Conservation (phyloP, 129 eudicot species). For the Saussurea involucrata region DNA sequence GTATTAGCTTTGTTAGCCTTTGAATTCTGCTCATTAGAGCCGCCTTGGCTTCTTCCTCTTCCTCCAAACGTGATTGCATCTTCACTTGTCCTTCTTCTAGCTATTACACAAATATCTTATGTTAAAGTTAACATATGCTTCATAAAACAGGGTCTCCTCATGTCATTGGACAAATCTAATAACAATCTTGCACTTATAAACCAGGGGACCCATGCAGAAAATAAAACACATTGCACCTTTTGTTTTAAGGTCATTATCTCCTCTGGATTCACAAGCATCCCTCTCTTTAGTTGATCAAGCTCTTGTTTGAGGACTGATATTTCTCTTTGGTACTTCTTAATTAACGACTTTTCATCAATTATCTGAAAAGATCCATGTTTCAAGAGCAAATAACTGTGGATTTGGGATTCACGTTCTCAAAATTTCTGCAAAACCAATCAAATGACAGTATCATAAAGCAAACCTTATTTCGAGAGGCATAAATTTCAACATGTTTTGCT, state of each 20-base stretch:
- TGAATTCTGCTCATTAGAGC: constrained; percentile 99
- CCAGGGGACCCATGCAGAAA: background rate
- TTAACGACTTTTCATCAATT: constrained; percentile 94
- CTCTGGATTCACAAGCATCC: constrained; percentile 93
- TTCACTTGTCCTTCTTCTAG: constrained; percentile 98
- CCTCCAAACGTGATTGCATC: constrained; percentile 97
- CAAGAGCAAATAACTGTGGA: constrained; percentile 13
- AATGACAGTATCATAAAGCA: constrained; percentile 13
- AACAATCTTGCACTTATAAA: background rate
- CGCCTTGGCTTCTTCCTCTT: constrained; percentile 99
- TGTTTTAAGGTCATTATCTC: constrained; percentile 85
- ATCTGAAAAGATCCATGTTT: constrained; percentile 55
- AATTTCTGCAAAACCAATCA: constrained; percentile 16
- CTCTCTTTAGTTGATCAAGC: constrained; percentile 84
- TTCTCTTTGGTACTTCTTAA: constrained; percentile 96
- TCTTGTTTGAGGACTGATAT: constrained; percentile 84
- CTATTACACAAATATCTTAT: constrained; percentile 35
- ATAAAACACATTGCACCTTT: constrained; percentile 44
- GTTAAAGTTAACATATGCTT: background rate
- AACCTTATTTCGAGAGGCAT: constrained; percentile 93
- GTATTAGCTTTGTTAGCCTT: constrained; percentile 93
- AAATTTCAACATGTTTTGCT: constrained; percentile 90
- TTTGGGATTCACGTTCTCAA: constrained; percentile 10
- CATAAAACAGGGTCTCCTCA: background rate
- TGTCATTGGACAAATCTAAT: background rate